Evolutionary conservation across 2,329 filamentous ascomycete species (phyloP), one percentile per base, ranked within the genome.

Genomic region (Ceratocystis huliohia): DNA sequence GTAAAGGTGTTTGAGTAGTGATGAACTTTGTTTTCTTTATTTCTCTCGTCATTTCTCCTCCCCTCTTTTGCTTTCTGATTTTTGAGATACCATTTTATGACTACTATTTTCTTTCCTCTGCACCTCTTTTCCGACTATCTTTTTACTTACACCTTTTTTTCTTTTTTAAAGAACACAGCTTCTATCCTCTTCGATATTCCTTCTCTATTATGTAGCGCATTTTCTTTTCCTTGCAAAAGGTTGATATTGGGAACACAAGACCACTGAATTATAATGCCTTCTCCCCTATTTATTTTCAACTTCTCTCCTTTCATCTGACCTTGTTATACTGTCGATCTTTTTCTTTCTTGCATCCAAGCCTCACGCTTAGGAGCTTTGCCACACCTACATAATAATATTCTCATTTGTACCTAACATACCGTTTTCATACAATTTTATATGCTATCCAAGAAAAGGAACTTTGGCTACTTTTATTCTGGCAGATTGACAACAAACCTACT

Each of bases 21-120:
- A 33, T 45, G 22, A 41, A 41, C 22, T 25, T 48, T n/a, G 10
- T 59, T 37, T 53, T 61, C 37, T 63, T 62, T 65, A 17, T 67
- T 63, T 67, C 20, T 56, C 33, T 53, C 64, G 30, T 63, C 17
- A 25, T 45, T 30, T 50, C 50, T 20, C n/a, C n/a, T 59, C 20
- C 15, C 22, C 45, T 56, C 44, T 59, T 56, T 33, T 44, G 30
- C 44, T 45, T 59, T n/a, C 44, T 48, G 33, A 62, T 63, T 67
- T 57, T 63, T 62, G 59, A 67, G 56, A 65, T 68, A 68, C 59
- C 63, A 59, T 46, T 57, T 63, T 63, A 57, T 57, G 53, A 57
- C 25, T 20, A 7, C 46, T 5, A n/a, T 6, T n/a, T 57, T 22
- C 8, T 33, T 57, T 33, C 3, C 53, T 17, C 28, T 33, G 53